Base-by-base conservation (phyloP, 2,329 filamentous ascomycete genomes). In the Fusarium anthophilum region DNA sequence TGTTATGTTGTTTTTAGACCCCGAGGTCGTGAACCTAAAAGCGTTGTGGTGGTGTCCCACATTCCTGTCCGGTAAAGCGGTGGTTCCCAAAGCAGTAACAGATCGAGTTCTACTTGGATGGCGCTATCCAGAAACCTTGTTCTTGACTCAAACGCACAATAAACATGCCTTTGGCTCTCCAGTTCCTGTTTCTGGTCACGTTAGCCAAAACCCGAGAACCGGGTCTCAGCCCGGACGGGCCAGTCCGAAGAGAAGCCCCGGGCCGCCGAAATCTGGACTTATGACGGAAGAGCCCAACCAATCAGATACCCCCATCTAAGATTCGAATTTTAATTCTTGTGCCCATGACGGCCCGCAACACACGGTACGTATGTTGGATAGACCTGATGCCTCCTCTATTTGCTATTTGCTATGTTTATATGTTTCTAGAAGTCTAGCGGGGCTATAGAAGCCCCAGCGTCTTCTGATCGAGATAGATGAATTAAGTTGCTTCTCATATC, bases 21-120 rank as follows among this genome's bases (percentile, higher is more conserved):
- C 18, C 6, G 17, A 63, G 54, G 43, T 51, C 56, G 62, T 48
- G 55, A 54, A 66, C 53, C 35, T 41, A 63, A 60, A 28, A 48
- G 22, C n/a, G 15, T 51, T 48, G 41, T 55, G 68, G 63, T 72
- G 68, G 68, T 65, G 63, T 35, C 54, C 60, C 57, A 66, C 72
- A 74, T 74, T 75, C 72, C 69, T 66, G 59, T 73, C 53, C n/a
- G 45, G 60, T 66, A 44, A 37, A 35, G 22, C 55, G 30, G 32
- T 13, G 43, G 32, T 14, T 14, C 44, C 43, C 28, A 60, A 70
- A 71, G 51, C 39, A 69, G 72, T 54, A 66, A 63, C 57, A 37
- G 51, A 41, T 50, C 41, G 44, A 44, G 56, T 63, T 41, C 50
- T 47, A 32, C 35, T 43, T 51, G 24, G 37, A 28, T 54, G 54